Evolutionary conservation across 495 filamentous ascomycete species (phyloP), one percentile per base, ranked within the genome.

Genomic region (Cetradonia linearis): DNA sequence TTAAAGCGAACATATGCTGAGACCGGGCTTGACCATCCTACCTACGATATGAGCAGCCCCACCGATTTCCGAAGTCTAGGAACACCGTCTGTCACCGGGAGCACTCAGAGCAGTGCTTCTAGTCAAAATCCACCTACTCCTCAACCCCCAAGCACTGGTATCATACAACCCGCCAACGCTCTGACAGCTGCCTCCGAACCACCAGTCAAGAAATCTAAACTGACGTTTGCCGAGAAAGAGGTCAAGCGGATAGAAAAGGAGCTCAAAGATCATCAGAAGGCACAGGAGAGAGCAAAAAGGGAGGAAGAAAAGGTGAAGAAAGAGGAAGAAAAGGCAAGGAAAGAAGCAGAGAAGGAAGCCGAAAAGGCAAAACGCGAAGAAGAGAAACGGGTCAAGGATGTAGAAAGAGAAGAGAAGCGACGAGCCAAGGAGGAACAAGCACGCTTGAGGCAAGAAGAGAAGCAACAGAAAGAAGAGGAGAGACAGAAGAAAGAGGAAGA

Each of bases 391-490:
- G 58, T 68, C 0, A 71, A 74, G 61, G 78, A 74, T 38, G 70
- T 72, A 30, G 73, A 74, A 55, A 79, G 73, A 58, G 76, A 76
- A 33, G 76, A 73, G 42, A 69, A 70, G 38, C 73, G 74, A 47
- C 71, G 66, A 11, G 71, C 70, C 36, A 73, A 73, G 28, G 76
- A 78, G 55, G 76, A 69, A 57, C 66, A 71, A 54, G 65, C 65
- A 36, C 70, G 71, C 58, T 7, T 73, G 70, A 63, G 72, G 70
- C 76, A 80, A 78, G 73, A 81, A 56, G 77, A 87, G 71, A 81
- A 81, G 66, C 75, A 71, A 65, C 77, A 77, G 27, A 84, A 78
- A 61, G 80, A 86, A 55, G 81, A 84, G 55, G 86, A 85, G 62
- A 85, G 82, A 68, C 76, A 67, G 63, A 80, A 74, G 58, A 81